Percentiles rank a stretch among this genome's conserved stretches.
phyloP scores from a whole-genome alignment of 305 asterid genomes.

The Plantago coronopus region DNA sequence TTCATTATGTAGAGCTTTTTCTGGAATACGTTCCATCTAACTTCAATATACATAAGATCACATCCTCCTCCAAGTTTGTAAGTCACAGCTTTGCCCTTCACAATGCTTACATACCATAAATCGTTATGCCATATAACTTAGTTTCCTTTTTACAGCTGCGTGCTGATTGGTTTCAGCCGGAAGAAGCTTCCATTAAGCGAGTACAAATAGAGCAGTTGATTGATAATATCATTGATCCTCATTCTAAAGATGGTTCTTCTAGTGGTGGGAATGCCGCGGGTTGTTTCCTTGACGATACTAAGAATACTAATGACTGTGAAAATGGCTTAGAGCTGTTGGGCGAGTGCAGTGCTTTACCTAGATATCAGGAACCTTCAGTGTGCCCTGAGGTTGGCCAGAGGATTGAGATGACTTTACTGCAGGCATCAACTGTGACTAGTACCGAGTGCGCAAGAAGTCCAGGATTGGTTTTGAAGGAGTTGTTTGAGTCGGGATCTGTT shows the following conservation, averaged over 20 bases:
- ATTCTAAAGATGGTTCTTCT: constrained; percentile 42
- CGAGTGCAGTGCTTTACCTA: constrained; percentile 33
- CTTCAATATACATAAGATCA: constrained; percentile 62
- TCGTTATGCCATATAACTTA: constrained; percentile 1
- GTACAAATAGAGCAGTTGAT: constrained; percentile 64
- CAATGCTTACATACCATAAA: constrained; percentile 15
- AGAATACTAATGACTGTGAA: constrained; percentile 28
- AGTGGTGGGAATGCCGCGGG: constrained; percentile 34
- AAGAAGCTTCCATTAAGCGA: constrained; percentile 79
- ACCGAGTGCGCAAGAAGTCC: constrained; percentile 39
- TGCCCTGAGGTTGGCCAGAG: constrained; percentile 34
- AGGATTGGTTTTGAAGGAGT: constrained; percentile 43
- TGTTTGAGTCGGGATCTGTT: constrained; percentile 50
- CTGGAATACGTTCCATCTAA: constrained; percentile 67
- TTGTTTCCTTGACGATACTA: constrained; percentile 28
- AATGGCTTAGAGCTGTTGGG: constrained; percentile 36
- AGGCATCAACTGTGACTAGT: constrained; percentile 38
- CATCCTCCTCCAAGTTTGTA: constrained; percentile 64
- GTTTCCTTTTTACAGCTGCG: constrained; percentile 56
- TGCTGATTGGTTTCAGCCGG: constrained; percentile 75
- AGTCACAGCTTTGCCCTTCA: constrained; percentile 34
- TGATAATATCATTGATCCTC: constrained; percentile 47
- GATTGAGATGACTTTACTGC: constrained; percentile 57
- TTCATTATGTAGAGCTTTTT: constrained; percentile 86
- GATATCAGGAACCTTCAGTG: constrained; percentile 38